Base-by-base conservation (phyloP, 202 grass and related monocot species). In the Brachypodium distachyon region DNA sequence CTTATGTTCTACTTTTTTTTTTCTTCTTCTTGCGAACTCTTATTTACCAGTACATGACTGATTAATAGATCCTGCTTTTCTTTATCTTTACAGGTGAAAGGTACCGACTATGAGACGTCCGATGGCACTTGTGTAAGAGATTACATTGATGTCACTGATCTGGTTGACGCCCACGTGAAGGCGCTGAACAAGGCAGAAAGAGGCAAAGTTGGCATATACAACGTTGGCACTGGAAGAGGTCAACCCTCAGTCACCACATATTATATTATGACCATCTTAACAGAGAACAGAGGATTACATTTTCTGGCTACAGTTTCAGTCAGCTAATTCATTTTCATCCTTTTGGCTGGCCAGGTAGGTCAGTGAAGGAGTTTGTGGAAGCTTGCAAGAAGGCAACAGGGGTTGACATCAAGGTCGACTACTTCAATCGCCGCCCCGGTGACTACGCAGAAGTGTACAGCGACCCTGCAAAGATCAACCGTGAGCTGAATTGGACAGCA, bases 141-240 rank as follows among this genome's bases (percentile, higher is more conserved):
- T 78, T 97, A 97, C 63, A 97, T 97, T 17, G 94, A 97, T 78
- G 94, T 97, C 61, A 97, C 90, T 25, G 94, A 97, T 84, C 81
- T 97, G 19, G 90, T 97, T 14, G 83, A 93, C n/a, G 94, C 94
- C 77, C 94, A 97, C 68, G 90, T 91, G 29, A 97, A 97, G 70
- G 94, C 94, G 17, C 94, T 97, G 60, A 87, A 86, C 88, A 97
- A 91, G 79, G 90, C 88, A 25, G 67, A 89, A 81, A 85, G 67
- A 67, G 83, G 86, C 31, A 91, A 85, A 87, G 90, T 97, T 36
- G 93, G 93, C 51, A 97, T 97, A 77, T 97, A 93, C 86, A 97
- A 97, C 33, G 94, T 97, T 5, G 94, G 94, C 48, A 97, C 94
- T 12, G 94, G 94, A 73, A 93, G 93, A 87, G 94, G 94, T 97